Percentiles rank a stretch among this genome's conserved stretches.
Evolutionary conservation across 2,329 filamentous ascomycete species (phyloP).

Genomic region (Diplodia intermedia): DNA sequence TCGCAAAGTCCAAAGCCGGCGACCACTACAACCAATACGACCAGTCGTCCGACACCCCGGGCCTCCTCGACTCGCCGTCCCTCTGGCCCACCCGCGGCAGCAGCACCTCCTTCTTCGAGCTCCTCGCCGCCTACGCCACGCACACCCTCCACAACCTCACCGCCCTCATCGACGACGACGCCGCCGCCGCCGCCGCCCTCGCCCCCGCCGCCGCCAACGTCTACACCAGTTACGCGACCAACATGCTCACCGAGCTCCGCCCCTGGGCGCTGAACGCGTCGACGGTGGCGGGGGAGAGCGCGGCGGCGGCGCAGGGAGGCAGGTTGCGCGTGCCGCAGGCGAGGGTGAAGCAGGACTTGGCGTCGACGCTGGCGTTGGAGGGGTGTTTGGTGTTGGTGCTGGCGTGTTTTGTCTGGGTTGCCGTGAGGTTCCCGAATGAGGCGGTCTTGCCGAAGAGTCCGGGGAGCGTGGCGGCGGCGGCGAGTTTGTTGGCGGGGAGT

Average conservation of each 20-base stretch:
- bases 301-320: no score
- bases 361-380: conserved; percentile 16
- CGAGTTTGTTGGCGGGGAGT: conserved; percentile 14
- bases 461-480: conserved; percentile 8
- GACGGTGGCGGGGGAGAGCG: background rate
- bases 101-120: conserved; percentile 29
- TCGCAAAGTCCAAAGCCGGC: conserved; percentile 4
- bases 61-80: background rate
- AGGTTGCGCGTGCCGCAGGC: background rate
- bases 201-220: background rate
- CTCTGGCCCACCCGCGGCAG: conserved; percentile 30
- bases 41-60: conserved; percentile 9
- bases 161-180: background rate
- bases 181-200: no score
- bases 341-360: background rate
- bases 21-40: conserved; percentile 30
- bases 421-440: background rate
- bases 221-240: conserved; percentile 6
- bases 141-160: background rate
- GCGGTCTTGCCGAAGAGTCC: conserved; percentile 22
- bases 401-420: conserved; percentile 7
- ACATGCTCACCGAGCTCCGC: conserved; percentile 27
- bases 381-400: background rate
- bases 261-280: conserved; percentile 7
- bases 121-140: conserved; percentile 9